Evolutionary conservation across 2,329 filamentous ascomycete species (phyloP).

Genomic region (Lasiodiplodia theobromae): DNA sequence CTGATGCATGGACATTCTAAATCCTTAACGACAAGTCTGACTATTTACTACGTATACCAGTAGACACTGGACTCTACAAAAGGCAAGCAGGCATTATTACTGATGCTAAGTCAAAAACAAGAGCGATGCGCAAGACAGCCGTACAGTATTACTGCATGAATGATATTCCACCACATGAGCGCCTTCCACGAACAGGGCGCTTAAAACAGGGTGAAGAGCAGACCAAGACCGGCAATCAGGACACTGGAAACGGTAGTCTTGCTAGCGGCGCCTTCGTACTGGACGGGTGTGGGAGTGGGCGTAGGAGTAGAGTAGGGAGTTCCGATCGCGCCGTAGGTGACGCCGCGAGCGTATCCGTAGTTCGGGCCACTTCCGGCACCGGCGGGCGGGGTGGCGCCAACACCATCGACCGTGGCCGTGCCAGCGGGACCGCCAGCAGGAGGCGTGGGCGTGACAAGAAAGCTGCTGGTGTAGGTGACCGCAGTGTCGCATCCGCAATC

Average conservation of each 20-base stretch:
- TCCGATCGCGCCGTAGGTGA: neutral
- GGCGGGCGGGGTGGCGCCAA: no score
- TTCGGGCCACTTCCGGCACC: neutral
- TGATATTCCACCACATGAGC: neutral
- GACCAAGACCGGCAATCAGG: neutral
- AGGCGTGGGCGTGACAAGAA: neutral
- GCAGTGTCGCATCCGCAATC: neutral
- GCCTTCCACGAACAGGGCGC: neutral
- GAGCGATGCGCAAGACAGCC: neutral
- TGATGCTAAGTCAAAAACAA: neutral
- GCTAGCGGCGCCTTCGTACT: neutral
- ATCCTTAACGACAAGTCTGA: neutral
- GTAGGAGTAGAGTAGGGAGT: neutral
- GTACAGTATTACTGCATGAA: neutral
- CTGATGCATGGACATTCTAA: neutral
- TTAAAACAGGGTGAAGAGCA: slow-evolving; percentile 11
- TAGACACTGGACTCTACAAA: neutral
- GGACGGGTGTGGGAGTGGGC: neutral
- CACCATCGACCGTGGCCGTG: no score
- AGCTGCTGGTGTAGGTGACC: neutral
- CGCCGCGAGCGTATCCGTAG: slow-evolving; percentile 5
- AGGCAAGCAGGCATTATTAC: neutral
- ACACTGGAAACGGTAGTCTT: neutral
- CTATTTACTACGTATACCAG: neutral
- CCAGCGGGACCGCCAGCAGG: neutral